phyloP scores from a whole-genome alignment of 148 eudicot species.

The Rhododendron henanense region DNA sequence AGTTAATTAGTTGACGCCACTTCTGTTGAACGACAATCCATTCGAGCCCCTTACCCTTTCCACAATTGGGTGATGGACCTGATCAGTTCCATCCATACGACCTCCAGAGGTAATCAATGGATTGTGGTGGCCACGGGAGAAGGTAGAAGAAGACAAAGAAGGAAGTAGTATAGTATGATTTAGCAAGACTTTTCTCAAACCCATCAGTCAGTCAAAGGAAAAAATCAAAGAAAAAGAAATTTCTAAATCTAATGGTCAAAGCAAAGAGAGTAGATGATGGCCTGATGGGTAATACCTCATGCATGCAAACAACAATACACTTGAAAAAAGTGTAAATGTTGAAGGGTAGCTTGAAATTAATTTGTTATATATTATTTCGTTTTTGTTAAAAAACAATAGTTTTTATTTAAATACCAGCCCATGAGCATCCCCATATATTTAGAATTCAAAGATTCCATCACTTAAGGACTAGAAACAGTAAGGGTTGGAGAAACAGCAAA shows the following conservation, averaged over 20 bases:
- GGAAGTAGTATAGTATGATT: not conserved
- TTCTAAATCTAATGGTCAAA: not conserved
- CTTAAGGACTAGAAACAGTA: not conserved
- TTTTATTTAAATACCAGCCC: not conserved
- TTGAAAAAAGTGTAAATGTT: not conserved
- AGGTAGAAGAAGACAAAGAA: not conserved
- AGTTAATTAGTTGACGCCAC: too few relatives aligned
- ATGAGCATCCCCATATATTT: not conserved
- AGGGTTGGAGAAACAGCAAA: not conserved
- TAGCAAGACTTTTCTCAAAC: not conserved
- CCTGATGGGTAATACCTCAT: not conserved
- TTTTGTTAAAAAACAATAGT: not conserved
- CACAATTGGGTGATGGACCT: too few relatives aligned
- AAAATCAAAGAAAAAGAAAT: not conserved
- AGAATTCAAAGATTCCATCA: not conserved
- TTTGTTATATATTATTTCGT: not conserved
- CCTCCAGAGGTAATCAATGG: too few relatives aligned
- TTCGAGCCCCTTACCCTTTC: too few relatives aligned
- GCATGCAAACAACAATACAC: not conserved
- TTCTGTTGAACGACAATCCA: too few relatives aligned
- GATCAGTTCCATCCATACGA: too few relatives aligned
- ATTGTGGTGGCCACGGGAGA: too few relatives aligned
- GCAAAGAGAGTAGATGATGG: not conserved
- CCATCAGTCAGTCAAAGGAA: not conserved
- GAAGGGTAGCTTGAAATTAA: not conserved